Evolutionary conservation across 495 filamentous ascomycete genomes (phyloP).

Genomic region (Echria macrotheca): DNA sequence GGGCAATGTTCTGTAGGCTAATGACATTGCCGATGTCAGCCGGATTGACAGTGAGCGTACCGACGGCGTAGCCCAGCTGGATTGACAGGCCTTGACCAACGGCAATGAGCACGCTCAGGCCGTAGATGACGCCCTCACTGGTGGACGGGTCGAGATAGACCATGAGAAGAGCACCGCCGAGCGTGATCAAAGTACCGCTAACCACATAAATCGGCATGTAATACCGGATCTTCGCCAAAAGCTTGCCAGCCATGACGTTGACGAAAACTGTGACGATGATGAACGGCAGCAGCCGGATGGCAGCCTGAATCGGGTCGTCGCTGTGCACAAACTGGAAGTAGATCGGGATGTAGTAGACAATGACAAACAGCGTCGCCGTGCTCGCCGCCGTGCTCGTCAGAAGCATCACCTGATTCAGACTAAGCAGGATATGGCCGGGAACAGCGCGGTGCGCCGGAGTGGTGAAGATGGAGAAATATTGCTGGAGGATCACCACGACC

Average conservation of each 20-base stretch:
- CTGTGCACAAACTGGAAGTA: slow-evolving; percentile 55
- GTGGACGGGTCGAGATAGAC: slow-evolving; percentile 34
- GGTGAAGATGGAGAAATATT: slow-evolving; percentile 48
- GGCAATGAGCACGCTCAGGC: slow-evolving; percentile 48
- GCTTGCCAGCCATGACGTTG: slow-evolving; percentile 43
- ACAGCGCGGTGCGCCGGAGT: slow-evolving; percentile 44
- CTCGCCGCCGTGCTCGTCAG: slow-evolving; percentile 34
- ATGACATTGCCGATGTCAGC: slow-evolving; percentile 39
- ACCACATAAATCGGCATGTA: slow-evolving; percentile 58
- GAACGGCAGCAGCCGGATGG: slow-evolving; percentile 55
- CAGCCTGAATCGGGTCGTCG: slow-evolving; percentile 45
- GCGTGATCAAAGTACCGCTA: slow-evolving; percentile 41
- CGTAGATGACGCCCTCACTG: slow-evolving; percentile 43
- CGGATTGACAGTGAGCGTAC: slow-evolving; percentile 41
- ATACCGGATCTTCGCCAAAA: slow-evolving; percentile 45
- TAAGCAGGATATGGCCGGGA: slow-evolving; percentile 46
- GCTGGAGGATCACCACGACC: slow-evolving; percentile 44
- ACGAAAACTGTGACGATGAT: slow-evolving; percentile 45
- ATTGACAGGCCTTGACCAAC: slow-evolving; percentile 48
- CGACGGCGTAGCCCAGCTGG: slow-evolving; percentile 51
- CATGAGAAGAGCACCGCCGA: slow-evolving; percentile 50
- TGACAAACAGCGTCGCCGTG: slow-evolving; percentile 32
- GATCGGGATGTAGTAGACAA: slow-evolving; percentile 47
- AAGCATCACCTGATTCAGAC: slow-evolving; percentile 40
- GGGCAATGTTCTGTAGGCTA: slow-evolving; percentile 49